Evolutionary conservation across 768 basidiomycete species (phyloP).

Genomic region (Rhodotorula taiwanensis): DNA sequence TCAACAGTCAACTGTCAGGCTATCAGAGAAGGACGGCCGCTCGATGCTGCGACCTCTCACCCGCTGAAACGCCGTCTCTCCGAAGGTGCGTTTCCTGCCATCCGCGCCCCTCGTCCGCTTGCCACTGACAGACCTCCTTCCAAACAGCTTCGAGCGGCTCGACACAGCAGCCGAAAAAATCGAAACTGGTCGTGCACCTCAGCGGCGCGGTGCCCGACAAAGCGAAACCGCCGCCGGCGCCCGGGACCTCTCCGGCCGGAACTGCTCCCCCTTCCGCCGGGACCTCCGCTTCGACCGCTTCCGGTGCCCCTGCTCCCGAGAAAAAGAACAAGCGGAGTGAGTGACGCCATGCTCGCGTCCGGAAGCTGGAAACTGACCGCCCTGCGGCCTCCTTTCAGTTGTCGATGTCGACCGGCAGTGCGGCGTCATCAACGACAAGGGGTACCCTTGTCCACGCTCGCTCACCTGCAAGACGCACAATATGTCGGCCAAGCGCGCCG

Average conservation of each 20-base stretch:
- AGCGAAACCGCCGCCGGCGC: not conserved
- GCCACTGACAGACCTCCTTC: not conserved
- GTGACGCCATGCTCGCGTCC: too few relatives aligned
- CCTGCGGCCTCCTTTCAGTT: too few relatives aligned
- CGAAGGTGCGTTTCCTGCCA: constrained; percentile 9
- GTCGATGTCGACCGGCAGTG: constrained; percentile 88
- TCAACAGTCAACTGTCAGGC: not conserved
- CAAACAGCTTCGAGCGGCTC: constrained; percentile 11
- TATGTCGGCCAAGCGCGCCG: constrained; percentile 91
- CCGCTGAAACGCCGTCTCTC: constrained; percentile 19
- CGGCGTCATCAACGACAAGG: constrained; percentile 94
- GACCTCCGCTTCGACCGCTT: not conserved
- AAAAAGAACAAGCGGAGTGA: constrained; percentile 55
- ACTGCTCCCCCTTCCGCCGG: too few relatives aligned
- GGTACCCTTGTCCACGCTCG: constrained; percentile 82
- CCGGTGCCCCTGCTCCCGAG: constrained; percentile 38
- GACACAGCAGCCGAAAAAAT: constrained; percentile 16
- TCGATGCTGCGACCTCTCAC: not conserved
- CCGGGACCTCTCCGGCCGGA: too few relatives aligned
- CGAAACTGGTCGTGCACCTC: constrained; percentile 28
- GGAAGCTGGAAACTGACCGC: rapidly evolving
- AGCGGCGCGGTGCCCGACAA: not conserved
- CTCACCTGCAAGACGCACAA: constrained; percentile 97
- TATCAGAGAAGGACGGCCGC: not conserved
- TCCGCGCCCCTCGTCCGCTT: not conserved